Evolutionary conservation across 208 protist genomes (phyloP).

Genomic region (Trypanosoma caninum): DNA sequence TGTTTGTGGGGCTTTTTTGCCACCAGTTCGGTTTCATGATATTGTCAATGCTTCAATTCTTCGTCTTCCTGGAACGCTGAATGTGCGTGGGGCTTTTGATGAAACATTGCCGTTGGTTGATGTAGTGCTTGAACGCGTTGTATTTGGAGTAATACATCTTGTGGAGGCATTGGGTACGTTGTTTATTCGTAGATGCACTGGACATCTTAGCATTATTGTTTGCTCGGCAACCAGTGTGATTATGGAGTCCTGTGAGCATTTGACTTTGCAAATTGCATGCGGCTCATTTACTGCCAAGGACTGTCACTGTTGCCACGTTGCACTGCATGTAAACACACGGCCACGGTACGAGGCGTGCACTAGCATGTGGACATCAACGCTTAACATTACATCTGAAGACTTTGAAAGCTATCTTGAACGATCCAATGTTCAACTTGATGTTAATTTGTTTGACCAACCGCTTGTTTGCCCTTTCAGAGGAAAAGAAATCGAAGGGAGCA

Average conservation of each 20-base stretch:
- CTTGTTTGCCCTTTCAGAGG: not conserved
- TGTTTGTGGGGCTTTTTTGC: not conserved
- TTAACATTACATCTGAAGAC: slow-evolving; percentile 54
- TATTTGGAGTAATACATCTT: slow-evolving; percentile 53
- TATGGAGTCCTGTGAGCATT: slow-evolving; percentile 59
- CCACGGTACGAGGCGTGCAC: slow-evolving; percentile 54
- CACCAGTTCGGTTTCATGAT: slow-evolving; percentile 42
- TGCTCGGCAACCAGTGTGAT: slow-evolving; percentile 44
- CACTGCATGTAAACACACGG: slow-evolving; percentile 65
- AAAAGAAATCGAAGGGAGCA: not conserved
- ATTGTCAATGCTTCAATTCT: slow-evolving; percentile 33
- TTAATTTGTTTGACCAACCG: slow-evolving; percentile 51
- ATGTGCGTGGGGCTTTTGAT: not conserved
- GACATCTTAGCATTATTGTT: slow-evolving; percentile 70
- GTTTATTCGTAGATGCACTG: slow-evolving; percentile 50
- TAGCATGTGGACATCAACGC: slow-evolving; percentile 48
- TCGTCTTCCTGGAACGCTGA: slow-evolving; percentile 27
- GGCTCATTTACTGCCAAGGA: slow-evolving; percentile 40
- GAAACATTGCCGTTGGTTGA: slow-evolving; percentile 12
- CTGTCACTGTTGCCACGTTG: slow-evolving; percentile 61
- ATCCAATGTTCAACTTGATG: slow-evolving; percentile 32
- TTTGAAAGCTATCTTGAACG: slow-evolving; percentile 41
- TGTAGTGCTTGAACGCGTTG: slow-evolving; percentile 55
- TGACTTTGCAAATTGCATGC: slow-evolving; percentile 66
- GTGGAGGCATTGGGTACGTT: slow-evolving; percentile 51